Base-by-base conservation (phyloP, 1,139 yeast genomes). In the Taiozyma sp. region DNA sequence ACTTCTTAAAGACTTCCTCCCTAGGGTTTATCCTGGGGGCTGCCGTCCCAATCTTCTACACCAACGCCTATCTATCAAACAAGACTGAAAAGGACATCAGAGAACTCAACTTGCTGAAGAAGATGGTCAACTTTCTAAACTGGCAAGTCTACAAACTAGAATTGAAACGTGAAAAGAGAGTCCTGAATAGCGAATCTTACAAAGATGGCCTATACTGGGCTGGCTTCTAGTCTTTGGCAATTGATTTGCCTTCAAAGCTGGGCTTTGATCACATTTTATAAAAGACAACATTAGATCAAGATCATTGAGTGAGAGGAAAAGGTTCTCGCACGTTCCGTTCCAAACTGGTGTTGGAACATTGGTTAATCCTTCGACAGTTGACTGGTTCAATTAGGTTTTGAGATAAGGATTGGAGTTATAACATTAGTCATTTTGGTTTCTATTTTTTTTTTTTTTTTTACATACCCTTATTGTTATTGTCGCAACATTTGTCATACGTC, bases 131-230 rank as follows among this genome's bases (percentile, higher is more conserved):
- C n/a, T 46, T 59, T 13, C 51, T 62, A 55, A 57, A 54, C 44
- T 57, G 60, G 60, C 63, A 59, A 46, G 62, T 60, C 13, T 29
- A 51, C 30, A 59, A 60, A 42, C 32, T 60, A 23, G 63, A 61
- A 45, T 30, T n/a, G 24, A 42, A 47, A 30, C 44, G 50, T 9
- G 48, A 49, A n/a, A 48, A 40, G 4, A 9, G 43, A 19, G 38
- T 49, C 4, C 16, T 51, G 28, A 48, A 44, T 28, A 52, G 51
- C 16, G 59, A 57, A 12, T 44, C 48, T 2, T 60, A 56, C 44
- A 54, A 55, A 41, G 65, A 62, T 44, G 63, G 63, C 3, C 52
- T 62, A 19, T 62, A 62, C 51, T 62, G 65, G 65, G 65, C 65
- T 19, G 65, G 65, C 1, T 62, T 62, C 47, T 62, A 48, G 53